phyloP scores from a whole-genome alignment of 805 yeast species.

The Candida verbasci region DNA sequence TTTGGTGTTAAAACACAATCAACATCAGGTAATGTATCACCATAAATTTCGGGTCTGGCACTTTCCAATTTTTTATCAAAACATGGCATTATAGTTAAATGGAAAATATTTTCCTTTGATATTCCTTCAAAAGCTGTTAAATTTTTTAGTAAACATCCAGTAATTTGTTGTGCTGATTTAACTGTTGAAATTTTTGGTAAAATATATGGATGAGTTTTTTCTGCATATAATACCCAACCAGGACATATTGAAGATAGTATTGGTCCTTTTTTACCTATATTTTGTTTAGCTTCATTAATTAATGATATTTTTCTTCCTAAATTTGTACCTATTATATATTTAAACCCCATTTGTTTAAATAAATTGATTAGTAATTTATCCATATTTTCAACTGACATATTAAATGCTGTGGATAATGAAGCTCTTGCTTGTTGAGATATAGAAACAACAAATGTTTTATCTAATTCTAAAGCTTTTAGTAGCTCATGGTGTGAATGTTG shows the following conservation, averaged over 20 bases:
- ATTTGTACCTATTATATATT: slow-evolving; percentile 77
- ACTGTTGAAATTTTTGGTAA: slow-evolving; percentile 66
- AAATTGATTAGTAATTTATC: slow-evolving; percentile 61
- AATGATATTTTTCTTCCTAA: slow-evolving; percentile 71
- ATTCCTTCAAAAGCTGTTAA: slow-evolving; percentile 31
- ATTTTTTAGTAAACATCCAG: slow-evolving; percentile 71
- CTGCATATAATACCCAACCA: slow-evolving; percentile 94
- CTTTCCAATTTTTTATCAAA: slow-evolving; percentile 96
- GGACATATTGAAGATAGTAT: slow-evolving; percentile 78
- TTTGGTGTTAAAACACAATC: slow-evolving; percentile 93
- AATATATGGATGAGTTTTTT: slow-evolving; percentile 88
- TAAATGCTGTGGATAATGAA: slow-evolving; percentile 69
- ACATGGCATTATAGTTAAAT: slow-evolving; percentile 91
- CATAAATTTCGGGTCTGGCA: slow-evolving; percentile 67
- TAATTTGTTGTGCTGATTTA: slow-evolving; percentile 90
- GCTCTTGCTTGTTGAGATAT: slow-evolving; percentile 84
- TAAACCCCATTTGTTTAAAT: slow-evolving; percentile 63
- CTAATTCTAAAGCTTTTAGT: slow-evolving; percentile 45
- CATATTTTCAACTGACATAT: slow-evolving; percentile 45
- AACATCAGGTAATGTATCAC: slow-evolving; percentile 50
- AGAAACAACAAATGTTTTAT: slow-evolving; percentile 62
- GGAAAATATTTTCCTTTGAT: slow-evolving; percentile 52
- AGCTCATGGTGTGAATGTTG: slow-evolving; percentile 86
- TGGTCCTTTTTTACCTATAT: slow-evolving; percentile 50
- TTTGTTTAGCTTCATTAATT: slow-evolving; percentile 33